Percentiles rank a stretch among this genome's conserved stretches.
phyloP scores from a whole-genome alignment of 495 filamentous ascomycete genomes.

The Amphirosellinia nigrospora region DNA sequence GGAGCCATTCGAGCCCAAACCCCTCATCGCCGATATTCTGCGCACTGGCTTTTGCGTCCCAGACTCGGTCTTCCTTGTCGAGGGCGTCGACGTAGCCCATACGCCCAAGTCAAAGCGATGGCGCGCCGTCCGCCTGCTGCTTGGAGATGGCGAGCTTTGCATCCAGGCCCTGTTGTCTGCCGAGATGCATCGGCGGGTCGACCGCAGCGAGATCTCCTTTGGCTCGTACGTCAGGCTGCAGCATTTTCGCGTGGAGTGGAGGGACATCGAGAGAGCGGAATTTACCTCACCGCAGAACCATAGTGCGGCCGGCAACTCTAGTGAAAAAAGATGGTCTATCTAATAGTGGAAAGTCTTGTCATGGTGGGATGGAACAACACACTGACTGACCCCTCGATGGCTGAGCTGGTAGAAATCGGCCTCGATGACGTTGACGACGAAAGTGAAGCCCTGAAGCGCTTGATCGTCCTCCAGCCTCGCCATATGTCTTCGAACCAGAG shows the following conservation, averaged over 20 bases:
- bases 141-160: conserved; percentile 53
- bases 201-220: conserved; percentile 43
- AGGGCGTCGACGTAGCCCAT: conserved; percentile 43
- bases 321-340: conserved; percentile 38
- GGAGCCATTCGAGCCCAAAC: conserved; percentile 40
- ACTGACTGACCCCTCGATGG: conserved; percentile 35
- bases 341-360: conserved; percentile 48
- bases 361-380: conserved; percentile 48
- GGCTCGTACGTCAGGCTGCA: conserved; percentile 51
- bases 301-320: neutral
- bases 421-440: neutral
- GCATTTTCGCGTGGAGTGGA: conserved; percentile 36
- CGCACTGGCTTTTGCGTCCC: conserved; percentile 46
- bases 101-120: conserved; percentile 33
- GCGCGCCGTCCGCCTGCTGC: conserved; percentile 42
- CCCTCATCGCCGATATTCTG: conserved; percentile 46
- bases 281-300: neutral
- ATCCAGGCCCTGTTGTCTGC: conserved; percentile 50
- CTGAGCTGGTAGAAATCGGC: conserved; percentile 22
- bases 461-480: neutral
- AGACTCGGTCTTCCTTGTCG: conserved; percentile 52
- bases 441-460: neutral
- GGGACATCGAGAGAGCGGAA: neutral
- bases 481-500: neutral
- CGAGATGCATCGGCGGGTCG: conserved; percentile 46